Percentiles rank a stretch among this genome's conserved stretches.
Conservation (phyloP, 202 grass and related monocot genomes). For the Digitaria exilis region DNA sequence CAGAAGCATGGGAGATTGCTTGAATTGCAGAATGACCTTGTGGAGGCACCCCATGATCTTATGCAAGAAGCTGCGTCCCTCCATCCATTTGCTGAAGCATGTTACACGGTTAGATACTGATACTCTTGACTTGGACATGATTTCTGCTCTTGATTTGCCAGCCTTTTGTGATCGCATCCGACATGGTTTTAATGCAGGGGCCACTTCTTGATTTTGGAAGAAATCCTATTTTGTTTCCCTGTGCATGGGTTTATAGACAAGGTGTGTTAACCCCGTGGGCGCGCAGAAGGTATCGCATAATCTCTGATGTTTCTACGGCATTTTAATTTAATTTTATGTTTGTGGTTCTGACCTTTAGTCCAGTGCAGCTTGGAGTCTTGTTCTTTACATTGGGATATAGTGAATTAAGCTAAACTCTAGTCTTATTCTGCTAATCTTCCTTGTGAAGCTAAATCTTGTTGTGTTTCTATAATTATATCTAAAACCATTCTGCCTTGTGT, state of each 20-base stretch:
- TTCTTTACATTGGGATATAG: constrained; percentile 1
- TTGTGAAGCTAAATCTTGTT: constrained; percentile 21
- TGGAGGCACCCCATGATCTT: constrained; percentile 67
- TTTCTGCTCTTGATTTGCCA: neutral
- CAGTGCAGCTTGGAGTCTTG: constrained; percentile 12
- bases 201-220: constrained; percentile 96
- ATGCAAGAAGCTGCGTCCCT: constrained; percentile 75
- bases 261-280: constrained; percentile 89
- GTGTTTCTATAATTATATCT: constrained; percentile 21
- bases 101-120: constrained; percentile 72
- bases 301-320: constrained; percentile 24
- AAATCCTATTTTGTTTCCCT: constrained; percentile 97
- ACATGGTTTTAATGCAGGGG: constrained; percentile 63
- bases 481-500: constrained; percentile 3
- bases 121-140: neutral
- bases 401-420: constrained; percentile 32
- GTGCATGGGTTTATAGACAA: constrained; percentile 97
- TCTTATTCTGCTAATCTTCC: constrained; percentile 21
- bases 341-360: constrained; percentile 20
- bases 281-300: constrained; percentile 60
- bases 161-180: constrained; percentile 27
- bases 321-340: constrained; percentile 12
- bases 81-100: constrained; percentile 92
- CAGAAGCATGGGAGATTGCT: constrained; percentile 66
- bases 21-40: constrained; percentile 54